phyloP scores from a whole-genome alignment of 2,329 filamentous ascomycete genomes.

The Verticillium klebahnii region DNA sequence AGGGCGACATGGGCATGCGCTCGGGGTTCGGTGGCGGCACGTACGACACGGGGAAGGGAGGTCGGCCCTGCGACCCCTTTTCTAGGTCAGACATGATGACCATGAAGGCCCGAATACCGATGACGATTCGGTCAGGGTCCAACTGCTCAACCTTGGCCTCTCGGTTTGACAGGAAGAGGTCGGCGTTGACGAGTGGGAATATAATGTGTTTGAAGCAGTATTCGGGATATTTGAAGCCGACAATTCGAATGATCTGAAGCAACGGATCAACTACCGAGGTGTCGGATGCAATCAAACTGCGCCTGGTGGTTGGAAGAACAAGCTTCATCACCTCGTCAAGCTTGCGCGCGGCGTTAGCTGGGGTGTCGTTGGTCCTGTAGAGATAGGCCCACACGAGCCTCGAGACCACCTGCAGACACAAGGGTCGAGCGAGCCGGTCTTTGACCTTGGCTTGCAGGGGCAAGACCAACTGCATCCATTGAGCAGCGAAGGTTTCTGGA shows the following conservation, averaged over 20 bases:
- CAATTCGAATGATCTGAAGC: constrained; percentile 89
- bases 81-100: constrained; percentile 92
- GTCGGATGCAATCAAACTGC: constrained; percentile 78
- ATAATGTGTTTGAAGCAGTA: constrained; percentile 89
- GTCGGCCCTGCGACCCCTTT: constrained; percentile 69
- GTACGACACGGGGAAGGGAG: constrained; percentile 77
- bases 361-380: constrained; percentile 73
- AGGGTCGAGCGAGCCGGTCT: constrained; percentile 71
- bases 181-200: constrained; percentile 92
- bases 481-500: constrained; percentile 73
- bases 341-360: constrained; percentile 66
- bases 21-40: constrained; percentile 31
- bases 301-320: constrained; percentile 75
- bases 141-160: constrained; percentile 86
- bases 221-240: constrained; percentile 90
- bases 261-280: constrained; percentile 80
- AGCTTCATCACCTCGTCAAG: constrained; percentile 86
- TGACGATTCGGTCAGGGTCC: constrained; percentile 95
- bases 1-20: constrained; percentile 44
- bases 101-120: constrained; percentile 90
- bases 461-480: constrained; percentile 81
- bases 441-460: constrained; percentile 78
- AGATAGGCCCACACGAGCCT: constrained; percentile 92
- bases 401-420: constrained; percentile 85
- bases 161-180: constrained; percentile 71